A percentile compares a stretch with the other conserved stretches of the same genome.
Conservation (phyloP, 352 stramenopile genomes). For the Phytopythium mirpurense region DNA sequence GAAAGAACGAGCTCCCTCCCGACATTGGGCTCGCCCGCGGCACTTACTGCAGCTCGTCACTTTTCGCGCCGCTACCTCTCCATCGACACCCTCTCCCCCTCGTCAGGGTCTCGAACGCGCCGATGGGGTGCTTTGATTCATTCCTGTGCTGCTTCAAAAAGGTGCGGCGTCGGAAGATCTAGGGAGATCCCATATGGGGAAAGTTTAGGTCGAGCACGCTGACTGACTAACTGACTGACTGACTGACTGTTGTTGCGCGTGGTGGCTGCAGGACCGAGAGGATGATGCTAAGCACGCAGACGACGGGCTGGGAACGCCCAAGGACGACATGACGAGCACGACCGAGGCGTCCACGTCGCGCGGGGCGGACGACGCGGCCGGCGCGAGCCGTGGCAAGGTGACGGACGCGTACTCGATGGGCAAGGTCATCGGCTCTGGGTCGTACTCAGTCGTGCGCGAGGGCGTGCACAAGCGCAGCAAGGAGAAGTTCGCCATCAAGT, state of each 20-base stretch:
- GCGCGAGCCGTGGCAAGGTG: constrained; percentile 40
- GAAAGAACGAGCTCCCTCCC: no score
- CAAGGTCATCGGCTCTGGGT: constrained; percentile 84
- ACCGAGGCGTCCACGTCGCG: constrained; percentile 8
- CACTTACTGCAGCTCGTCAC: neutral
- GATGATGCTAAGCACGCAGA: constrained; percentile 5
- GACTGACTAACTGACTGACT: no score
- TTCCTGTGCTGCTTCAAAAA: constrained; percentile 56
- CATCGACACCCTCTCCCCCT: no score
- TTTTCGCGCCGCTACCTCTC: no score
- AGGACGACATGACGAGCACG: constrained; percentile 10
- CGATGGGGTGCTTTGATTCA: constrained; percentile 73
- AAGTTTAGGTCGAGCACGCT: no score
- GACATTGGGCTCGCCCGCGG: no score
- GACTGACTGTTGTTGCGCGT: neutral
- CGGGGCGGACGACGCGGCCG: constrained; percentile 10
- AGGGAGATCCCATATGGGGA: no score
- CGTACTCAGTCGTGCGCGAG: constrained; percentile 87
- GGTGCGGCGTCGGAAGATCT: no score
- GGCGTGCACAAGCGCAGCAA: constrained; percentile 75
- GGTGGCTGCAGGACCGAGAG: neutral
- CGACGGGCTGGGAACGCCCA: constrained; percentile 18
- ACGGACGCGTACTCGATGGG: constrained; percentile 70
- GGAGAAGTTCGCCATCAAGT: constrained; percentile 88
- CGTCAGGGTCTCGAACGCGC: no score